These are phyloP conservation scores for Nicotiana attenuata DNA, from an alignment of 257 asterid genomes.

Conservation along the genomic window DNA sequence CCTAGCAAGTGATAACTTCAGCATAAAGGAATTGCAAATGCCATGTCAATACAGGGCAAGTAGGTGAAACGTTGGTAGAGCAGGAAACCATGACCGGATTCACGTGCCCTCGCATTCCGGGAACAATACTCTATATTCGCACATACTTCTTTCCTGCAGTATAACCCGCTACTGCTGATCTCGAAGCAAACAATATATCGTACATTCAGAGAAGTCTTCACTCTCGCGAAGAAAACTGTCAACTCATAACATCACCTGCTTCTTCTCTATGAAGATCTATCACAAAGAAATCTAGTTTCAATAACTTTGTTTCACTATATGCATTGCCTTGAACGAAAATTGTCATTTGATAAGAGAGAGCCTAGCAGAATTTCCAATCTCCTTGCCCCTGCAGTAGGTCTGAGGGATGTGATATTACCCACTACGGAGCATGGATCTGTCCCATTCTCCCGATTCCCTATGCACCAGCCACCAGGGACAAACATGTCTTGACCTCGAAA, in stretches of 20 bases:
- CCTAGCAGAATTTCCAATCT: conserved; percentile 59
- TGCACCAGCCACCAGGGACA: conserved; percentile 90
- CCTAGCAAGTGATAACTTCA: not conserved
- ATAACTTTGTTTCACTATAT: conserved; percentile 24
- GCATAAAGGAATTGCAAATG: not conserved
- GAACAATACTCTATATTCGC: not conserved
- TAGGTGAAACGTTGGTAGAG: not conserved
- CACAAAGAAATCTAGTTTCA: conserved; percentile 13
- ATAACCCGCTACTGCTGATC: not conserved
- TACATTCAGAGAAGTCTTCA: not conserved
- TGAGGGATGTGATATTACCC: conserved; percentile 60
- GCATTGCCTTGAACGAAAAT: conserved; percentile 70
- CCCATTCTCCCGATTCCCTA: conserved; percentile 52
- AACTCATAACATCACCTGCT: not conserved
- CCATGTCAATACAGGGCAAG: not conserved
- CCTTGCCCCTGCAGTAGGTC: conserved; percentile 72
- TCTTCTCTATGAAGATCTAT: not conserved
- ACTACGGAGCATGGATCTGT: conserved; percentile 65
- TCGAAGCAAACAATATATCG: not conserved
- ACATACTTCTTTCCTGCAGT: not conserved
- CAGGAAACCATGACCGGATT: not conserved
- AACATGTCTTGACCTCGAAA: conserved; percentile 56
- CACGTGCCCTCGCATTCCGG: not conserved
- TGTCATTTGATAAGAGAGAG: conserved; percentile 47
- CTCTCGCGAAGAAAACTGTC: not conserved